These are phyloP conservation scores for Nicotiana knightiana DNA, from an alignment of 257 asterid species.

Conservation along the genomic window DNA sequence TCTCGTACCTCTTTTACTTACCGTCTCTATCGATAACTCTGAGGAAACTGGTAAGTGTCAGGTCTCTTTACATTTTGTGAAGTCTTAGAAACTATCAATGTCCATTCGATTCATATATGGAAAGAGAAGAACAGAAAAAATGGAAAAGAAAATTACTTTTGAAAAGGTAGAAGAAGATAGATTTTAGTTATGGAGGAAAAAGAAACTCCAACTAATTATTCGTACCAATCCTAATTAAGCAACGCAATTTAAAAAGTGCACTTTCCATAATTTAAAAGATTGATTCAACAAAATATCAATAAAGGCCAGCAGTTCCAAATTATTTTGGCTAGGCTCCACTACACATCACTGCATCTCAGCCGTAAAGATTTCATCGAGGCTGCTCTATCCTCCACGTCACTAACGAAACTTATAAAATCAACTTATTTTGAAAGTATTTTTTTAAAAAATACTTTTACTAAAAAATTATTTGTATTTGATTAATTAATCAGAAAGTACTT, in stretches of 20 bases:
- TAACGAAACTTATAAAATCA: neutral
- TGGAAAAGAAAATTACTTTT: neutral
- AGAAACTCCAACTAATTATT: neutral
- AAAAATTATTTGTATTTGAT: too few relatives aligned
- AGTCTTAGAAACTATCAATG: too few relatives aligned
- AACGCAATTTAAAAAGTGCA: neutral
- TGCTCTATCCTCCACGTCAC: constrained; percentile 29
- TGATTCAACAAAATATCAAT: neutral
- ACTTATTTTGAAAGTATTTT: too few relatives aligned
- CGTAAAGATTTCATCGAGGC: constrained; percentile 14
- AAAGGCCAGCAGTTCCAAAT: neutral
- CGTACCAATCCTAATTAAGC: neutral
- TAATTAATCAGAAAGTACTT: too few relatives aligned
- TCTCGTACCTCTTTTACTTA: too few relatives aligned
- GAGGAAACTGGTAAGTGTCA: too few relatives aligned
- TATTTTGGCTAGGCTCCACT: neutral
- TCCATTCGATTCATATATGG: neutral
- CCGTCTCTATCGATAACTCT: too few relatives aligned
- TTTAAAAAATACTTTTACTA: too few relatives aligned
- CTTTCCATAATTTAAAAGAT: neutral
- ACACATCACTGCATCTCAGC: constrained; percentile 7
- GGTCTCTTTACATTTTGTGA: too few relatives aligned
- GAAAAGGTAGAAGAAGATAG: neutral
- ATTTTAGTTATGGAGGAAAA: neutral
- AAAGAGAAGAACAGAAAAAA: neutral